phyloP scores from a whole-genome alignment of 306 rosid genomes.

The Comarum palustre region DNA sequence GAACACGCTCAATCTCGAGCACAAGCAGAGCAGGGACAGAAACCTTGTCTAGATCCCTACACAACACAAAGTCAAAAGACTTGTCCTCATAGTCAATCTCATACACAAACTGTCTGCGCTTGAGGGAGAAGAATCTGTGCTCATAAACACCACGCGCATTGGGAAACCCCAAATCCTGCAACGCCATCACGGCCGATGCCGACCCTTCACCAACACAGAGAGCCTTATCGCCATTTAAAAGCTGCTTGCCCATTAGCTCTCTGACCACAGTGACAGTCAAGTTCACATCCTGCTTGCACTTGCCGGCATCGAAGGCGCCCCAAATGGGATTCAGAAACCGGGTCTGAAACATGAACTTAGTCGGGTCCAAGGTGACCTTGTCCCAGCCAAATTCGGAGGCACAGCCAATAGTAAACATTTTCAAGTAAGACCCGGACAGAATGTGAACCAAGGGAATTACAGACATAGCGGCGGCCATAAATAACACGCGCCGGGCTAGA shows the following conservation, averaged over 20 bases:
- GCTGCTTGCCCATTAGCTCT: slow-evolving; percentile 37
- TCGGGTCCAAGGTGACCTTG: slow-evolving; percentile 24
- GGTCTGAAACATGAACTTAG: slow-evolving; percentile 50
- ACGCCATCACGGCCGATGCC: slow-evolving; percentile 31
- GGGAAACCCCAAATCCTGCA: slow-evolving; percentile 64
- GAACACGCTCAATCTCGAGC: slow-evolving; percentile 82
- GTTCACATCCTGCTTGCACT: slow-evolving; percentile 40
- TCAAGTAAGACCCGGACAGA: slow-evolving; percentile 41
- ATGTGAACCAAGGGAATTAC: slow-evolving; percentile 51
- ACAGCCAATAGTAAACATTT: slow-evolving; percentile 45
- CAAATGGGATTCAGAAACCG: slow-evolving; percentile 48
- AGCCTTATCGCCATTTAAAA: slow-evolving; percentile 42
- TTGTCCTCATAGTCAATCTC: slow-evolving; percentile 42
- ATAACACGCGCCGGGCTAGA: slow-evolving; percentile 44
- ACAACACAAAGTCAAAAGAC: slow-evolving; percentile 70
- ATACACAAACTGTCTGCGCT: slow-evolving; percentile 36
- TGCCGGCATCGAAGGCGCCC: slow-evolving; percentile 45
- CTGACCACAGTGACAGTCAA: slow-evolving; percentile 49
- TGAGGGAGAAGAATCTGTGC: slow-evolving; percentile 44
- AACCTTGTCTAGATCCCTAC: slow-evolving; percentile 58
- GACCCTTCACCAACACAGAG: slow-evolving; percentile 76
- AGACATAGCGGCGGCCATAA: slow-evolving; percentile 58
- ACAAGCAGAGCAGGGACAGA: slow-evolving; percentile 68
- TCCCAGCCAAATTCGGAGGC: slow-evolving; percentile 12
- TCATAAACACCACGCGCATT: slow-evolving; percentile 38